phyloP scores from a whole-genome alignment of 2,329 filamentous ascomycete genomes.

The Penicillium sclerotigenum region DNA sequence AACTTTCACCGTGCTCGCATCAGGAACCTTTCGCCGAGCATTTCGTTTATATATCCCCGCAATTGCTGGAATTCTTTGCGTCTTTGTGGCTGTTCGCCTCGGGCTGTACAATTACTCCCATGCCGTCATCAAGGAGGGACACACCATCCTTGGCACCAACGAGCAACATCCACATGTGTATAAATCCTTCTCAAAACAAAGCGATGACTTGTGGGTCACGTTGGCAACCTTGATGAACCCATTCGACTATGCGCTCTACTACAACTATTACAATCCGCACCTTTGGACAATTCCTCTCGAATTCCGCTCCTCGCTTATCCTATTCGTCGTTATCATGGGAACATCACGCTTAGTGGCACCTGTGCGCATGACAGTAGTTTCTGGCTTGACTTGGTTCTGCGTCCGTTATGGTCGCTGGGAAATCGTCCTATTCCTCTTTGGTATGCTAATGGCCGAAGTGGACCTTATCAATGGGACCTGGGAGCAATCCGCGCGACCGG shows the following conservation, averaged over 20 bases:
- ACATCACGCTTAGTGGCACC: constrained; percentile 36
- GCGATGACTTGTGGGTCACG: constrained; percentile 37
- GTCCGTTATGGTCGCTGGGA: constrained; percentile 46
- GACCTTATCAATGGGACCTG: constrained; percentile 42
- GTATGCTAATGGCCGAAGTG: constrained; percentile 44
- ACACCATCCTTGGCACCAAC: constrained; percentile 40
- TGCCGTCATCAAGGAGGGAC: constrained; percentile 35
- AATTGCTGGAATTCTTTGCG: constrained; percentile 39
- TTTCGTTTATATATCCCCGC: constrained; percentile 45
- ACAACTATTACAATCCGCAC: constrained; percentile 47
- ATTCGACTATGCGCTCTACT: constrained; percentile 40
- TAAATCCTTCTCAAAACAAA: constrained; percentile 32
- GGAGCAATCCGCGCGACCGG: constrained; percentile 20
- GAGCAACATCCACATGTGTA: constrained; percentile 45
- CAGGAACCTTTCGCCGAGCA: constrained; percentile 44
- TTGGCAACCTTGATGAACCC: constrained; percentile 37
- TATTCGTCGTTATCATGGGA: constrained; percentile 43
- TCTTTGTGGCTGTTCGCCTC: constrained; percentile 43
- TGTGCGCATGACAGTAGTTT: constrained; percentile 36
- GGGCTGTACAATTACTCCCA: constrained; percentile 42
- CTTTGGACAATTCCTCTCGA: constrained; percentile 49
- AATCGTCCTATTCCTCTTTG: constrained; percentile 41
- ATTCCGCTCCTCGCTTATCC: constrained; percentile 45
- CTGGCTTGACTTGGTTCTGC: constrained; percentile 38
- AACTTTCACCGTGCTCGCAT: constrained; percentile 40